phyloP scores from a whole-genome alignment of 2,329 filamentous ascomycete species.

The Rosellinia necatrix region DNA sequence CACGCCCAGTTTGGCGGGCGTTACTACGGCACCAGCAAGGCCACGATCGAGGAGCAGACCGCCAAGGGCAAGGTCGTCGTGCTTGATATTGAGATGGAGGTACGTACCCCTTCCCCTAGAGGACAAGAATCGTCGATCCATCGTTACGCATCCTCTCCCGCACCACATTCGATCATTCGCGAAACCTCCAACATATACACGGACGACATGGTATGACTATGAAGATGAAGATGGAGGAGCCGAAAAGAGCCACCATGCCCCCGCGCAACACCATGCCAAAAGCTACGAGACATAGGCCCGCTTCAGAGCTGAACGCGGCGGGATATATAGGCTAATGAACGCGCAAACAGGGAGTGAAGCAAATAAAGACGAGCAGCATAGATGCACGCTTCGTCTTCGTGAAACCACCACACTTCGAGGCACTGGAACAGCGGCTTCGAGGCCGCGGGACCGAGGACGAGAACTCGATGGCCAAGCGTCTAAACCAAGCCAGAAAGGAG shows the following conservation, averaged over 20 bases:
- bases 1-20: conserved; percentile 83
- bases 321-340: conserved; percentile 3
- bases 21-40: conserved; percentile 82
- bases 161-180: too few species aligned
- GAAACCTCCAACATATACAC: too few species aligned
- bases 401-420: conserved; percentile 74
- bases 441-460: conserved; percentile 80
- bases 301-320: not conserved
- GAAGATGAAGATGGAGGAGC: too few species aligned
- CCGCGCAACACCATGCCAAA: too few species aligned
- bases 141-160: not conserved
- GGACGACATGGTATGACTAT: too few species aligned
- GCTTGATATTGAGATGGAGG: conserved; percentile 97
- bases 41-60: conserved; percentile 76
- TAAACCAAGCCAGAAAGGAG: conserved; percentile 74
- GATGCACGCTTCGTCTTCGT: conserved; percentile 84
- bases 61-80: conserved; percentile 76
- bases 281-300: not conserved
- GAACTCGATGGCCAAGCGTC: conserved; percentile 69
- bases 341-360: conserved; percentile 74
- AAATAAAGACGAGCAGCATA: conserved; percentile 73
- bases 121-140: not conserved
- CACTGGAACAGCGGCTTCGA: conserved; percentile 74
- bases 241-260: too few species aligned
- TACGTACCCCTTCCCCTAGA: conserved; percentile 41